Evolutionary conservation across 2,329 filamentous ascomycete species (phyloP).

Genomic region (Penicillium sp.): DNA sequence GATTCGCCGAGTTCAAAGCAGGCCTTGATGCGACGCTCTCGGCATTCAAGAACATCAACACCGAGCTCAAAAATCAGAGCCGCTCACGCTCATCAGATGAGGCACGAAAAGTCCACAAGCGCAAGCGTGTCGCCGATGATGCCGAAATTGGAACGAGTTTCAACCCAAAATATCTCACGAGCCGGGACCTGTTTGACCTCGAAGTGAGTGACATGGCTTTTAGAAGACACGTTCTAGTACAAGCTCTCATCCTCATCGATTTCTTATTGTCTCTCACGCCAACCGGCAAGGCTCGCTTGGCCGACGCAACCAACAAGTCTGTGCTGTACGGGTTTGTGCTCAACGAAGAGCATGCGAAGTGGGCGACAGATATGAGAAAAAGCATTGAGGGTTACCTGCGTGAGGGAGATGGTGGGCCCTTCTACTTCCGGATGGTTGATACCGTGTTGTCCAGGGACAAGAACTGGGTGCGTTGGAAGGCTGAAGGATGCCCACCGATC

Average conservation of each 20-base stretch:
- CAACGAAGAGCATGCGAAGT: constrained; percentile 83
- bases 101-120: constrained; percentile 66
- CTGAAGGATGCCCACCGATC: constrained; percentile 88
- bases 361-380: constrained; percentile 77
- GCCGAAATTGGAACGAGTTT: constrained; percentile 73
- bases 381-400: constrained; percentile 82
- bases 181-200: constrained; percentile 89
- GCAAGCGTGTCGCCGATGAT: constrained; percentile 67
- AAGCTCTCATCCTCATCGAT: constrained; percentile 91
- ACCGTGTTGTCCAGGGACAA: constrained; percentile 94
- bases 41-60: constrained; percentile 74
- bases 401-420: constrained; percentile 78
- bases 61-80: constrained; percentile 69
- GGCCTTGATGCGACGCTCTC: constrained; percentile 65
- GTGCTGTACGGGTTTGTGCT: constrained; percentile 82
- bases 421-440: constrained; percentile 95
- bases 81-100: constrained; percentile 64
- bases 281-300: constrained; percentile 77
- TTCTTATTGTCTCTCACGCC: constrained; percentile 90
- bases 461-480: constrained; percentile 99
- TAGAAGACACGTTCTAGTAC: constrained; percentile 88
- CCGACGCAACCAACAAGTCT: constrained; percentile 77
- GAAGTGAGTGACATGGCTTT: constrained; percentile 97
- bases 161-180: constrained; percentile 99
- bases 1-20: constrained; percentile 68